Evolutionary conservation across 441 rosid species (phyloP).

Genomic region (Eutrema salsugineum): DNA sequence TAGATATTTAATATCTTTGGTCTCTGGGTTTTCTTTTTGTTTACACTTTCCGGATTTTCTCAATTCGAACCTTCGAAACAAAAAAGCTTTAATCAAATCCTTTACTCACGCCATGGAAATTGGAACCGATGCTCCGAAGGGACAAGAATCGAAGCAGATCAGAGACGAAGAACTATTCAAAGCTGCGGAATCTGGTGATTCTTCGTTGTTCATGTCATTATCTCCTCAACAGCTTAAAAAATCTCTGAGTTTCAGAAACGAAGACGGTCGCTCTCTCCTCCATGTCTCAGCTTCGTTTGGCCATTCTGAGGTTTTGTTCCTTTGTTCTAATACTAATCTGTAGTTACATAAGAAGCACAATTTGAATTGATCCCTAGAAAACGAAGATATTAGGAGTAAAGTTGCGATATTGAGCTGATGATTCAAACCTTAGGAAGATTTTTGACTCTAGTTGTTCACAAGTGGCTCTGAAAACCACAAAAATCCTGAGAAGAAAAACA

Average conservation of each 20-base stretch:
- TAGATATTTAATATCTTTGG: neutral
- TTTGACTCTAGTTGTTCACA: neutral
- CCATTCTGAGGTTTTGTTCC: constrained; percentile 43
- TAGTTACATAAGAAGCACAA: neutral
- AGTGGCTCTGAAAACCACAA: neutral
- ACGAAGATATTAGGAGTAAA: neutral
- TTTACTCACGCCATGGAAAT: constrained; percentile 25
- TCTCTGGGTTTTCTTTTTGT: neutral
- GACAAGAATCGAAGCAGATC: constrained; percentile 28
- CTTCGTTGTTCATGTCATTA: constrained; percentile 49
- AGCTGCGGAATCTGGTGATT: constrained; percentile 80
- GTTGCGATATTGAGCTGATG: neutral
- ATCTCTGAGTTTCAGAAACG: constrained; percentile 59
- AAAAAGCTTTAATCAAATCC: neutral
- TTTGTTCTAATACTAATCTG: neutral
- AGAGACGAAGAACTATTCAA: constrained; percentile 58
- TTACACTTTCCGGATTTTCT: neutral
- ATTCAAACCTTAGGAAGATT: neutral
- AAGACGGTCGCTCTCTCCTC: constrained; percentile 86
- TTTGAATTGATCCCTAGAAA: neutral
- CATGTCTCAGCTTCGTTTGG: constrained; percentile 71
- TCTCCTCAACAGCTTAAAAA: constrained; percentile 43
- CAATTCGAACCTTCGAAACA: neutral
- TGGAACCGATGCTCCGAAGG: constrained; percentile 39
- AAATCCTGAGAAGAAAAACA: neutral